phyloP scores from a whole-genome alignment of 2,329 filamentous ascomycete genomes.

The Aspergillus carbonarius region DNA sequence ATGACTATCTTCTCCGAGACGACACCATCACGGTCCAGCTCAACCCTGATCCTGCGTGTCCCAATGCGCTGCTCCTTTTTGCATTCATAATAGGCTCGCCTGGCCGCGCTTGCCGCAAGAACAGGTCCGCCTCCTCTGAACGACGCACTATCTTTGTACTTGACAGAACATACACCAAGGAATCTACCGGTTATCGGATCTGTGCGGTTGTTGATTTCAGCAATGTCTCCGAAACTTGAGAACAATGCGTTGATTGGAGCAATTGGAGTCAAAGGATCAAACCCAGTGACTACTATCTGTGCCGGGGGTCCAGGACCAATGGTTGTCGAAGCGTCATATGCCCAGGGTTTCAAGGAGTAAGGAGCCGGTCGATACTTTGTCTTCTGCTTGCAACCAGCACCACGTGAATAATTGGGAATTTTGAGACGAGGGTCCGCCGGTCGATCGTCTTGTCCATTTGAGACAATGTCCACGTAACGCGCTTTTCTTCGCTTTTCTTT shows the following conservation, averaged over 20 bases:
- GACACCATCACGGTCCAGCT: slow-evolving; percentile 84
- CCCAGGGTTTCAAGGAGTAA: slow-evolving; percentile 79
- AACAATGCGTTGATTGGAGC: slow-evolving; percentile 40
- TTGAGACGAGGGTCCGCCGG: slow-evolving; percentile 79
- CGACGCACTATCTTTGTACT: slow-evolving; percentile 71
- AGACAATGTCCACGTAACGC: slow-evolving; percentile 53
- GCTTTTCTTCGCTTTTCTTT: slow-evolving; percentile 57
- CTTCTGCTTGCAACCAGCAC: slow-evolving; percentile 65
- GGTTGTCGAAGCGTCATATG: slow-evolving; percentile 78
- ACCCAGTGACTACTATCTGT: slow-evolving; percentile 92
- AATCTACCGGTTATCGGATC: slow-evolving; percentile 94
- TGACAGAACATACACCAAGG: slow-evolving; percentile 87
- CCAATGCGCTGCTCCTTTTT: slow-evolving; percentile 81
- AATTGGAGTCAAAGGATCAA: slow-evolving; percentile 83
- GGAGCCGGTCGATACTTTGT: slow-evolving; percentile 68
- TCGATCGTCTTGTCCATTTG: slow-evolving; percentile 59
- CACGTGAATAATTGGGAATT: slow-evolving; percentile 61
- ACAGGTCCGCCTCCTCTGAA: slow-evolving; percentile 55
- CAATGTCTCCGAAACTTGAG: slow-evolving; percentile 65
- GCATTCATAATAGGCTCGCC: slow-evolving; percentile 69
- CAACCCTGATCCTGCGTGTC: slow-evolving; percentile 72
- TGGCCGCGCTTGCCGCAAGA: slow-evolving; percentile 76
- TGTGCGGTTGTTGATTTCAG: slow-evolving; percentile 88
- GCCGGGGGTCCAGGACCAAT: slow-evolving; percentile 86
- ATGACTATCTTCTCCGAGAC: slow-evolving; percentile 78